A percentile compares a stretch with the other conserved stretches of the same genome.
These are phyloP conservation scores for Letharia lupina DNA, from an alignment of 495 filamentous ascomycete species.

Conservation along the genomic window DNA sequence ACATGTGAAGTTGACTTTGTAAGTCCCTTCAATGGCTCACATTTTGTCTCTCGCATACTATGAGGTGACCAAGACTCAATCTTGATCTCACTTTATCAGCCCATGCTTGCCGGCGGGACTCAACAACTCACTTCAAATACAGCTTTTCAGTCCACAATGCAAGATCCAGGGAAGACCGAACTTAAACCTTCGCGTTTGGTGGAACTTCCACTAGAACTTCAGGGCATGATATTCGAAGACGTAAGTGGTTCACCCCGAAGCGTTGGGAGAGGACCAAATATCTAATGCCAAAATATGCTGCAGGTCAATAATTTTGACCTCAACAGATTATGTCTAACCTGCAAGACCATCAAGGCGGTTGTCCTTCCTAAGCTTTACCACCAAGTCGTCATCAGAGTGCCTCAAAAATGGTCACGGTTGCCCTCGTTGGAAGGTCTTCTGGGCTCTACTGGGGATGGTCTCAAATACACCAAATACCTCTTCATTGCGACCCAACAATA, in stretches of 20 bases:
- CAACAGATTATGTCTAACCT: neutral
- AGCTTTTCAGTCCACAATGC: neutral
- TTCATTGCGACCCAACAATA: neutral
- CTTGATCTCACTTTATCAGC: neutral
- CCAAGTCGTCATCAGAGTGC: neutral
- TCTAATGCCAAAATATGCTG: neutral
- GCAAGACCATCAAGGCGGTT: neutral
- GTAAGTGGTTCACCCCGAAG: neutral
- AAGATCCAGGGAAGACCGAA: neutral
- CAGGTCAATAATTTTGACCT: neutral
- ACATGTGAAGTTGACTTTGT: neutral
- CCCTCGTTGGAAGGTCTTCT: neutral
- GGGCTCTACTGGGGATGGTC: neutral
- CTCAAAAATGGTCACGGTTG: neutral
- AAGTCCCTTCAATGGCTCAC: neutral
- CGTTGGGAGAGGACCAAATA: neutral
- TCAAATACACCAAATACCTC: neutral
- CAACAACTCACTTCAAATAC: neutral
- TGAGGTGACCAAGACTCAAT: neutral
- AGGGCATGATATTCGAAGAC: neutral
- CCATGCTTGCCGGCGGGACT: no score
- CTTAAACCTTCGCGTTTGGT: neutral
- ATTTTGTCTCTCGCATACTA: neutral
- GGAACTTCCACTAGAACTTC: neutral
- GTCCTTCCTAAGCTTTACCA: neutral